These are phyloP conservation scores for Aphanocladium album DNA, from an alignment of 2,329 filamentous ascomycete genomes.

Conservation along the genomic window DNA sequence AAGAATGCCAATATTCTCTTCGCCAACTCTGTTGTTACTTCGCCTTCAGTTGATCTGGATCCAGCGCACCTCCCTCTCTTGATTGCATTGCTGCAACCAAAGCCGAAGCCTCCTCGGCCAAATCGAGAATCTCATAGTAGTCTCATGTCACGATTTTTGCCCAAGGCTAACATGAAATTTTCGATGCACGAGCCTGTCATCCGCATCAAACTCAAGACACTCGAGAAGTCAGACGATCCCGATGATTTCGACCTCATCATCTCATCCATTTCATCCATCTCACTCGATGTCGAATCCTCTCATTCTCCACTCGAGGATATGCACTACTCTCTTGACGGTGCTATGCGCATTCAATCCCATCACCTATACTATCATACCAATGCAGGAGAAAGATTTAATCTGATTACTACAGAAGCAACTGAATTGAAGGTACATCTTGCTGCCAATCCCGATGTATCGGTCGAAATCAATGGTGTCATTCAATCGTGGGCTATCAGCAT, in stretches of 20 bases:
- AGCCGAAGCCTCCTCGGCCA: conserved; percentile 28
- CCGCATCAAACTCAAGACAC: conserved; percentile 78
- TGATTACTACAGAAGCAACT: conserved; percentile 81
- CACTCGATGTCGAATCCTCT: conserved; percentile 90
- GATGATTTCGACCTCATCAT: conserved; percentile 95
- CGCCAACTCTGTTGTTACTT: conserved; percentile 93
- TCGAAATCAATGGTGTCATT: conserved; percentile 71
- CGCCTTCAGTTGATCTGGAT: conserved; percentile 87
- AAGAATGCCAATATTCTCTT: conserved; percentile 95
- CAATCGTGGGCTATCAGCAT: conserved; percentile 87
- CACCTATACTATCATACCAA: conserved; percentile 92
- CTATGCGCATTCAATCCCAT: conserved; percentile 78
- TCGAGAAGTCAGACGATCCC: conserved; percentile 57
- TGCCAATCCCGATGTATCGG: conserved; percentile 78
- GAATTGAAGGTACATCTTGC: conserved; percentile 82
- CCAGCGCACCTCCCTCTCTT: conserved; percentile 86
- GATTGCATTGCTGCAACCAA: conserved; percentile 65
- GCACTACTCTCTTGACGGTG: conserved; percentile 81
- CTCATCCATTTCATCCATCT: conserved; percentile 89
- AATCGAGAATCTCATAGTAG: conserved; percentile 52
- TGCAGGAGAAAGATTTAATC: conserved; percentile 73
- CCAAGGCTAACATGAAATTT: conserved; percentile 90
- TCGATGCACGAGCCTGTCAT: conserved; percentile 95
- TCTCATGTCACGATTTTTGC: conserved; percentile 82
- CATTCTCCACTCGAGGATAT: conserved; percentile 79